phyloP scores from a whole-genome alignment of 2,329 filamentous ascomycete species.

The Hirsutella minnesotensis region DNA sequence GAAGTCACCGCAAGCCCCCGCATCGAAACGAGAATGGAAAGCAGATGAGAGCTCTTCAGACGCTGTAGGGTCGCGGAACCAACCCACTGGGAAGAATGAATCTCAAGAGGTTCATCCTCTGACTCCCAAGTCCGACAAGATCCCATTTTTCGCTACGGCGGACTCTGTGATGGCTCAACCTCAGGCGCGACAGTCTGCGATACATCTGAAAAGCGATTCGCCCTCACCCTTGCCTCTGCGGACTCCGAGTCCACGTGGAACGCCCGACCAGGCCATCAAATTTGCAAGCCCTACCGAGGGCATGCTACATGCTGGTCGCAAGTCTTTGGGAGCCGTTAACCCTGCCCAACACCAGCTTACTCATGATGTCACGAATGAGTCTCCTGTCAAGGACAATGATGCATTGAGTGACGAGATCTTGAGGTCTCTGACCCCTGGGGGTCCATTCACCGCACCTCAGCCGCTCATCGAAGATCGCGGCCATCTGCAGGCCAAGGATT shows the following conservation, averaged over 20 bases:
- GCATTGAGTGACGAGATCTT: constrained; percentile 64
- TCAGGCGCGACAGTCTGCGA: background rate
- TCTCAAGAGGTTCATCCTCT: no score
- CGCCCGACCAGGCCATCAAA: constrained; percentile 22
- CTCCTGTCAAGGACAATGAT: constrained; percentile 57
- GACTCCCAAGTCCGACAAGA: background rate
- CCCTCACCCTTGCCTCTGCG: constrained; percentile 19
- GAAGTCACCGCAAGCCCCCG: no score
- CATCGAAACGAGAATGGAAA: no score
- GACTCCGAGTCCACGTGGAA: constrained; percentile 18
- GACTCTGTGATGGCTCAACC: background rate
- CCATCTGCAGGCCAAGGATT: constrained; percentile 7
- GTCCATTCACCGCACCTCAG: constrained; percentile 7
- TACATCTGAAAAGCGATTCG: background rate
- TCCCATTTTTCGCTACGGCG: background rate
- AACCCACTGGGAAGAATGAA: no score
- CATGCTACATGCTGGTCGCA: constrained; percentile 2
- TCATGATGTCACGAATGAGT: constrained; percentile 36
- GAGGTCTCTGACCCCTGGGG: constrained; percentile 48
- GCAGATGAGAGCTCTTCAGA: no score
- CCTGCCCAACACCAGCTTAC: constrained; percentile 28
- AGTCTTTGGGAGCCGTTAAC: no score
- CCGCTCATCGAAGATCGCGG: constrained; percentile 3
- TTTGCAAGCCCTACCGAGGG: constrained; percentile 14
- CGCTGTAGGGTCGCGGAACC: no score